Percentiles rank a stretch among this genome's conserved stretches.
Conservation (phyloP, 2,329 filamentous ascomycete species). For the Esteya vermicola region DNA sequence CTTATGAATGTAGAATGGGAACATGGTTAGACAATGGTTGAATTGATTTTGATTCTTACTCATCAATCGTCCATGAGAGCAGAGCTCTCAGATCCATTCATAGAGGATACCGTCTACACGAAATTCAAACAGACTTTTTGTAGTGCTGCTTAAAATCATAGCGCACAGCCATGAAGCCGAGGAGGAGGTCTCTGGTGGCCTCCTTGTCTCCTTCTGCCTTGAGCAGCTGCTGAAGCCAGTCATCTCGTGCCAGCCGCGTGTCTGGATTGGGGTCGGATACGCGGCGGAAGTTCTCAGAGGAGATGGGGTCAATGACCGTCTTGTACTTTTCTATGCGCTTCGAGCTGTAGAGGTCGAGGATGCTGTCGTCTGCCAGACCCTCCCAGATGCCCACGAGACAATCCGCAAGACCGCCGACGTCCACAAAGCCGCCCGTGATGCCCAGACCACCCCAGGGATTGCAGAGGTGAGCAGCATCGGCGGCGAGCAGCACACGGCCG, state of each 20-base stretch:
- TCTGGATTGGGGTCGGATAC: slow-evolving; percentile 25
- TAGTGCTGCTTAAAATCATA: slow-evolving; percentile 33
- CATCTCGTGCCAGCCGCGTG: slow-evolving; percentile 23
- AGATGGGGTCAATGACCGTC: slow-evolving; percentile 27
- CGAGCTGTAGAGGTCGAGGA: slow-evolving; percentile 30
- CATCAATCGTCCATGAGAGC: too few species aligned
- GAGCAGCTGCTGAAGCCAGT: slow-evolving; percentile 23
- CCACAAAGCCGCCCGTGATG: slow-evolving; percentile 50
- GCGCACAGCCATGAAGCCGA: slow-evolving; percentile 21
- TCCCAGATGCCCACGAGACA: slow-evolving; percentile 35
- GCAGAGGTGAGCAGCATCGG: slow-evolving; percentile 45
- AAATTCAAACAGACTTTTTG: too few species aligned
- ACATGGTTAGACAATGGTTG: too few species aligned
- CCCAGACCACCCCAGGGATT: slow-evolving; percentile 45
- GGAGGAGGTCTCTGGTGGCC: slow-evolving; percentile 19
- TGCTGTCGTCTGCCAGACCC: slow-evolving; percentile 25
- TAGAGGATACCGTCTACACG: too few species aligned
- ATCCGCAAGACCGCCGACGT: slow-evolving; percentile 46
- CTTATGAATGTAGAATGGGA: too few species aligned
- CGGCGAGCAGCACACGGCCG: slow-evolving; percentile 40
- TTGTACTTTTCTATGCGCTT: slow-evolving; percentile 30
- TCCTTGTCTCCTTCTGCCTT: slow-evolving; percentile 19
- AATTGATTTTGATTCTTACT: too few species aligned
- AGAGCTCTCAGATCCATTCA: too few species aligned
- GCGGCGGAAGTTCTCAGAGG: slow-evolving; percentile 27